phyloP scores from a whole-genome alignment of 805 yeast genomes.

The Lipomyces anomalus region DNA sequence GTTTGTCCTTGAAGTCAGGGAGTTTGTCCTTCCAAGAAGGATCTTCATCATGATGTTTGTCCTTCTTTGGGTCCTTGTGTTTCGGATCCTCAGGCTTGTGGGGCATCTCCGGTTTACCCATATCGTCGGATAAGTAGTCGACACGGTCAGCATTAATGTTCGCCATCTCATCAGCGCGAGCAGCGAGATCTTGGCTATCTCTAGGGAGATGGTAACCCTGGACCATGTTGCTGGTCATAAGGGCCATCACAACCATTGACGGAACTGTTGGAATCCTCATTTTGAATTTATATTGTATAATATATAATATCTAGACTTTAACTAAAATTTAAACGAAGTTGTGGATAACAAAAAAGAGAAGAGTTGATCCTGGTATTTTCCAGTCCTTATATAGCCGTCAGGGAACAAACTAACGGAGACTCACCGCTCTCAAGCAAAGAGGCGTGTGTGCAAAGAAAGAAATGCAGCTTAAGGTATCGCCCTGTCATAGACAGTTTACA shows the following conservation, averaged over 20 bases:
- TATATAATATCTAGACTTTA: no score
- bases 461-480: no score
- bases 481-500: no score
- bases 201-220: neutral
- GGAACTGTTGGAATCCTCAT: neutral
- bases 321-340: no score
- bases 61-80: conserved; percentile 21
- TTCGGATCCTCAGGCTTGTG: conserved; percentile 1
- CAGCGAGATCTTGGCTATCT: neutral
- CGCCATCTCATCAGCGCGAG: neutral
- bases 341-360: no score
- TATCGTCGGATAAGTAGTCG: neutral
- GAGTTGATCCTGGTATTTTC: no score
- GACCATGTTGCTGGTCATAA: neutral
- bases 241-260: neutral
- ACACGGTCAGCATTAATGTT: neutral
- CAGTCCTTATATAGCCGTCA: no score
- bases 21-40: conserved; percentile 7
- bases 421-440: no score
- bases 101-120: conserved; percentile 1
- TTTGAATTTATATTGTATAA: no score
- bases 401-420: no score
- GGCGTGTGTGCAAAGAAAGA: no score
- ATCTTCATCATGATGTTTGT: conserved; percentile 5
- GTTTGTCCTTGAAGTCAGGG: conserved; percentile 19